A percentile compares a stretch with the other conserved stretches of the same genome.
These are phyloP conservation scores for Knufia fluminis DNA, from an alignment of 2,329 filamentous ascomycete species.

Conservation along the genomic window DNA sequence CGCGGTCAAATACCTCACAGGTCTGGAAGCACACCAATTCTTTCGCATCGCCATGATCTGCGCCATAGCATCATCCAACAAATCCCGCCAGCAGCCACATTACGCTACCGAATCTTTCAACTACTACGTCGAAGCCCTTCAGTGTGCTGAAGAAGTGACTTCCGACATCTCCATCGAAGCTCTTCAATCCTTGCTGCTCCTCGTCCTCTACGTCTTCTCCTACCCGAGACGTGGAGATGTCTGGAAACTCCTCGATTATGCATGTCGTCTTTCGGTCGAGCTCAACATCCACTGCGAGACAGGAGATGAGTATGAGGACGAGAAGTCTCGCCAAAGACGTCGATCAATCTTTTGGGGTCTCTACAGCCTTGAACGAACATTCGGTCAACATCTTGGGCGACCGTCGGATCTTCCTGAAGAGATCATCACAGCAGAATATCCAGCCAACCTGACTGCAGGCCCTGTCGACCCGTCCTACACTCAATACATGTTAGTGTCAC, in stretches of 20 bases:
- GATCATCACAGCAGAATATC: constrained; percentile 31
- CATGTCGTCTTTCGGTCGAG: constrained; percentile 27
- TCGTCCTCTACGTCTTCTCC: constrained; percentile 24
- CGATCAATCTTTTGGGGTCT: constrained; percentile 30
- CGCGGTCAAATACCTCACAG: constrained; percentile 18
- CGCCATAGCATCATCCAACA: constrained; percentile 24
- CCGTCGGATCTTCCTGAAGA: constrained; percentile 30
- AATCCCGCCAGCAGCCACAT: constrained; percentile 23
- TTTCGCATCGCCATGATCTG: constrained; percentile 29
- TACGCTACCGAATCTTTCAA: constrained; percentile 20
- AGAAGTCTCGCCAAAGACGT: constrained; percentile 20
- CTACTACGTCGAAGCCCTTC: constrained; percentile 24
- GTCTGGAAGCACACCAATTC: constrained; percentile 25
- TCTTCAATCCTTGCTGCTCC: constrained; percentile 24
- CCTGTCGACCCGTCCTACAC: constrained; percentile 15
- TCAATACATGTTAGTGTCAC: constrained; percentile 25
- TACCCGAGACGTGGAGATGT: constrained; percentile 24
- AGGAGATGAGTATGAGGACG: constrained; percentile 23
- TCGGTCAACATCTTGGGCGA: constrained; percentile 31
- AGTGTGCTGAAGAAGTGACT: constrained; percentile 27
- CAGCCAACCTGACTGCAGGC: constrained; percentile 17
- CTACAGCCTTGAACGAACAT: constrained; percentile 30
- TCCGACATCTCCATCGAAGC: constrained; percentile 24
- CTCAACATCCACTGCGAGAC: constrained; percentile 28
- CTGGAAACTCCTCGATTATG: constrained; percentile 25